Percentiles rank a stretch among this genome's conserved stretches.
These are phyloP conservation scores for Neonectria neomacrospora DNA, from an alignment of 2,329 filamentous ascomycete species.

Conservation along the genomic window DNA sequence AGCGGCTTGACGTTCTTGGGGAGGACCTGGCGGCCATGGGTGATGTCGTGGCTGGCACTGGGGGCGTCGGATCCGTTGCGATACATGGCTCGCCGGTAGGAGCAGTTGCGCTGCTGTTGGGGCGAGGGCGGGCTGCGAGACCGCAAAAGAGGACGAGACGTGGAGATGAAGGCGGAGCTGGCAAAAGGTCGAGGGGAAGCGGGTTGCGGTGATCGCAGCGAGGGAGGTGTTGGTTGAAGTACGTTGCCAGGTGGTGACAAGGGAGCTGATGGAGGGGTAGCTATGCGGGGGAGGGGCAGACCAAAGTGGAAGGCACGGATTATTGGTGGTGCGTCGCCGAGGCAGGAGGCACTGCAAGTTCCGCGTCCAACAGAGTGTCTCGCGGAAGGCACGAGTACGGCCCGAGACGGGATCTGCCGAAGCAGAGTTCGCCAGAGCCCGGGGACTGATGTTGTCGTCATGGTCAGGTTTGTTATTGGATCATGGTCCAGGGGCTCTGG, in stretches of 20 bases:
- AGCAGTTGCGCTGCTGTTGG: slow-evolving; percentile 43
- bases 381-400: slow-evolving; percentile 2
- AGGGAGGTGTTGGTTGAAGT: not conserved
- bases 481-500: not conserved
- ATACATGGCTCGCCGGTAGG: slow-evolving; percentile 46
- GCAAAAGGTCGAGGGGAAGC: not conserved
- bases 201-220: not conserved
- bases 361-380: not conserved
- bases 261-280: slow-evolving; percentile 23
- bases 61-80: slow-evolving; percentile 41
- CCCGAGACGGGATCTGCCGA: slow-evolving; percentile 10
- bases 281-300: slow-evolving; percentile 42
- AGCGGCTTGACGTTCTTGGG: slow-evolving; percentile 91
- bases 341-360: not conserved
- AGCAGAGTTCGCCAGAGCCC: slow-evolving; percentile 15
- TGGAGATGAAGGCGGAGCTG: slow-evolving; percentile 5
- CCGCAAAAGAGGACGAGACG: slow-evolving; percentile 3
- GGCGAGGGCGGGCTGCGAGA: slow-evolving; percentile 18
- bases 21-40: slow-evolving; percentile 76
- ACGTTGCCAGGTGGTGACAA: not conserved
- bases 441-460: not conserved
- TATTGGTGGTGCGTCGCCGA: slow-evolving; percentile 32
- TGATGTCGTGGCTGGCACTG: slow-evolving; percentile 41
- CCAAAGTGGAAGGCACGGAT: slow-evolving; percentile 38
- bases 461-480: not conserved